phyloP scores from a whole-genome alignment of 768 basidiomycete genomes.

The Phlegmacium glaucopus region DNA sequence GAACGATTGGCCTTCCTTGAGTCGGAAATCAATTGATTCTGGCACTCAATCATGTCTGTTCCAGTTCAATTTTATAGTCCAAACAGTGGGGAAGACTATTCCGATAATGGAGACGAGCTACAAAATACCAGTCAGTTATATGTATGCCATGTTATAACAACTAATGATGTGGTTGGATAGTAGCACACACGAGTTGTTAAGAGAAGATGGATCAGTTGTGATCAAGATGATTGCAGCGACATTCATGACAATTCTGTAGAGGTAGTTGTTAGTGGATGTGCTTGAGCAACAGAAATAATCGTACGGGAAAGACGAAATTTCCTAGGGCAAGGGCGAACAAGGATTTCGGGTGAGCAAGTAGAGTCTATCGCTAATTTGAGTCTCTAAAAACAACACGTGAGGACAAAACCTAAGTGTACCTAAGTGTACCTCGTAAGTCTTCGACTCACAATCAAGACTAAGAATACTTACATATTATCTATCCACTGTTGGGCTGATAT shows the following conservation, averaged over 20 bases:
- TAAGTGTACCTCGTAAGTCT: slow-evolving; percentile 18
- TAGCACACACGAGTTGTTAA: slow-evolving; percentile 17
- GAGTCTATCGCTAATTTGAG: slow-evolving; percentile 7
- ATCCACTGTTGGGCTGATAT: slow-evolving; percentile 28
- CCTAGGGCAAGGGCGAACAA: slow-evolving; percentile 33
- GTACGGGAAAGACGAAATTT: slow-evolving; percentile 36
- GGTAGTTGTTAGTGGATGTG: too few relatives aligned
- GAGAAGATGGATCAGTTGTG: slow-evolving; percentile 18
- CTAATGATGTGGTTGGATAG: slow-evolving; percentile 16
- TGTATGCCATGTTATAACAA: too few relatives aligned
- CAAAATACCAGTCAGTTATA: neutral
- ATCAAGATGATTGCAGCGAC: slow-evolving; percentile 29
- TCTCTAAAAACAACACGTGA: neutral
- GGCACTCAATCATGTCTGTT: slow-evolving; percentile 5
- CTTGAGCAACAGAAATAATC: neutral
- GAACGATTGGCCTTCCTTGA: too few relatives aligned
- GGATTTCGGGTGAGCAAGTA: slow-evolving; percentile 21
- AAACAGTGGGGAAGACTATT: slow-evolving; percentile 33
- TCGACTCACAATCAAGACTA: neutral
- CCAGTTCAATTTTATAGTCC: slow-evolving; percentile 21
- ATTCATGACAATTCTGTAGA: slow-evolving; percentile 23
- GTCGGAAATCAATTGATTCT: too few relatives aligned
- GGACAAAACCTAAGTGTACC: slow-evolving; percentile 22
- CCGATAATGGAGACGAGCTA: slow-evolving; percentile 31
- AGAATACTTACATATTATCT: slow-evolving; percentile 28